Conservation (phyloP, 257 asterid genomes). For the Solanum ahanhuiri region DNA sequence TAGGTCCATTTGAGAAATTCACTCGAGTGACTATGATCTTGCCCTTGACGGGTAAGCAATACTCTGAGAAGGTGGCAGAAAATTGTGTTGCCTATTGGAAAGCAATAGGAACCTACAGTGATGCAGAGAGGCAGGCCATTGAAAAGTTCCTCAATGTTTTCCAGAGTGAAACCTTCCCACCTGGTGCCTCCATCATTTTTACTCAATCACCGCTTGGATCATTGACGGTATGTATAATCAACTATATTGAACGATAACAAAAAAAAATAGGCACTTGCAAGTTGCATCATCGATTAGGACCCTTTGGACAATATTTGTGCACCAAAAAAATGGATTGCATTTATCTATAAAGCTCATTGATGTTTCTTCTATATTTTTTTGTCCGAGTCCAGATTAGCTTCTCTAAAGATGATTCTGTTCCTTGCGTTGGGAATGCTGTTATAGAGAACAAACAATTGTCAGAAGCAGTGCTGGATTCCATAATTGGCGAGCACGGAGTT, state of each 20-base stretch:
- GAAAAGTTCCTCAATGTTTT: constrained; percentile 43
- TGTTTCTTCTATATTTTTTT: not conserved
- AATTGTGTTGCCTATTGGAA: constrained; percentile 75
- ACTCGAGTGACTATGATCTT: constrained; percentile 56
- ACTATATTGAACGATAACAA: not conserved
- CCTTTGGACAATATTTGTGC: not conserved
- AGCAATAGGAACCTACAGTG: constrained; percentile 40
- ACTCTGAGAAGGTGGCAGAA: constrained; percentile 80
- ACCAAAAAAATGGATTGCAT: not conserved
- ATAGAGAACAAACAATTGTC: constrained; percentile 61
- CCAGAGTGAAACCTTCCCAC: constrained; percentile 47
- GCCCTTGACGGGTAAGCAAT: constrained; percentile 83
- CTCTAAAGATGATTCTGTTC: constrained; percentile 43
- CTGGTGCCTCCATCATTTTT: constrained; percentile 78
- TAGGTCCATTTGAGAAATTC: constrained; percentile 80
- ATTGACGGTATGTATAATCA: constrained; percentile 33
- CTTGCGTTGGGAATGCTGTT: constrained; percentile 30
- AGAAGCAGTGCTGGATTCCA: constrained; percentile 67
- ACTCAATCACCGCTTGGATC: constrained; percentile 69
- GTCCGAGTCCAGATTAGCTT: constrained; percentile 47
- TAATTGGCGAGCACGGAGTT: constrained; percentile 75
- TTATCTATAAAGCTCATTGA: not conserved
- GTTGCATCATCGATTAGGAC: not conserved
- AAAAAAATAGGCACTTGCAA: not conserved
- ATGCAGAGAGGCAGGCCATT: constrained; percentile 56